Evolutionary conservation across 768 basidiomycete genomes (phyloP).

Genomic region (Auriscalpium microsporum): DNA sequence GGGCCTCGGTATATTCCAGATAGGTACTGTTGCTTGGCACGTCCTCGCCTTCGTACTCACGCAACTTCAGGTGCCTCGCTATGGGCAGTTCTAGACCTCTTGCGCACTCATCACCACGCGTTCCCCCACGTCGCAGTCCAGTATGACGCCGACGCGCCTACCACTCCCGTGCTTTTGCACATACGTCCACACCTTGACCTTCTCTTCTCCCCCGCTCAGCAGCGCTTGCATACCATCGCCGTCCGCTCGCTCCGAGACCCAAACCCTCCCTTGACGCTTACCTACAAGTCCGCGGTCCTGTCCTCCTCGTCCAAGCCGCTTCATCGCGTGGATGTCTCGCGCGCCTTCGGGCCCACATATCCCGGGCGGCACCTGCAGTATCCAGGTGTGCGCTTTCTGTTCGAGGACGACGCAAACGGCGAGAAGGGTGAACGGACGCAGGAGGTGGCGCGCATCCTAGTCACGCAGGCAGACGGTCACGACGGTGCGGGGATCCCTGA

Average conservation of each 20-base stretch:
- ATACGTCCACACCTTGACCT: slow-evolving; percentile 76
- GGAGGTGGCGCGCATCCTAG: slow-evolving; percentile 68
- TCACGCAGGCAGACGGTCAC: slow-evolving; percentile 59
- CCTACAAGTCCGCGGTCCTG: slow-evolving; percentile 57
- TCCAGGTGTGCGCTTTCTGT: slow-evolving; percentile 79
- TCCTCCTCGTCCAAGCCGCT: slow-evolving; percentile 56
- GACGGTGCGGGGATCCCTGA: slow-evolving; percentile 40
- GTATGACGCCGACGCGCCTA: slow-evolving; percentile 67
- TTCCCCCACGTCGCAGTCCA: slow-evolving; percentile 82
- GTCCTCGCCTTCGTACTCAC: neutral
- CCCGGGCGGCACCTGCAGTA: slow-evolving; percentile 69
- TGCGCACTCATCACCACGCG: slow-evolving; percentile 54
- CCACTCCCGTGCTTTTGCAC: slow-evolving; percentile 70
- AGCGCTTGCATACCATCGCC: slow-evolving; percentile 73
- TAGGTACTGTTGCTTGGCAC: slow-evolving; percentile 35
- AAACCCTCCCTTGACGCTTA: slow-evolving; percentile 57
- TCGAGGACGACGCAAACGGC: slow-evolving; percentile 66
- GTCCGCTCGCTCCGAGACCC: slow-evolving; percentile 59
- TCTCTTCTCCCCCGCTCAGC: slow-evolving; percentile 73
- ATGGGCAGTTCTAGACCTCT: slow-evolving; percentile 65
- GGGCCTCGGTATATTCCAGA: slow-evolving; percentile 71
- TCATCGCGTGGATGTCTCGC: slow-evolving; percentile 55
- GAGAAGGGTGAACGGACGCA: slow-evolving; percentile 58
- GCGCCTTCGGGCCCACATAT: slow-evolving; percentile 79
- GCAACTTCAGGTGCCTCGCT: slow-evolving; percentile 53